phyloP scores from a whole-genome alignment of 2,329 filamentous ascomycete species.

The Rhynchosporium agropyri region DNA sequence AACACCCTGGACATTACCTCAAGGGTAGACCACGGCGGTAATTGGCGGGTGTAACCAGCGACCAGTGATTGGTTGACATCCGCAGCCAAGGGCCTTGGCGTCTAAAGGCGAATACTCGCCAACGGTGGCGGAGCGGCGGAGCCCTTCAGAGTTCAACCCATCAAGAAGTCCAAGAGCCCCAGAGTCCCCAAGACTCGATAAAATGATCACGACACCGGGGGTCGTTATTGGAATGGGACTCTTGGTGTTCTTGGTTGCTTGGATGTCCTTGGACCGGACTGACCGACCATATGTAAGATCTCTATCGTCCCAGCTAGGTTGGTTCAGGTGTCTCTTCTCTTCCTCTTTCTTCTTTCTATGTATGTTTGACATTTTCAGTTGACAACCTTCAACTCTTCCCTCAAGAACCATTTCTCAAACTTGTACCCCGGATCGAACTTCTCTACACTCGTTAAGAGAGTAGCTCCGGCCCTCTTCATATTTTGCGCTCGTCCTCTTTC shows the following conservation, averaged over 20 bases:
- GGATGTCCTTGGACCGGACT: neutral
- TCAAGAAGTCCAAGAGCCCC: slow-evolving; percentile 5
- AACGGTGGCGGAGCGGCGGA: slow-evolving; percentile 14
- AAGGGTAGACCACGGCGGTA: neutral
- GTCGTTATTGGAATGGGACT: neutral
- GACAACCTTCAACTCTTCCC: neutral
- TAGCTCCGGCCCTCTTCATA: slow-evolving; percentile 11
- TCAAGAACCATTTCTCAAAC: neutral
- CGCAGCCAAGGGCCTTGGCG: slow-evolving; percentile 16
- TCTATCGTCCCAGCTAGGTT: slow-evolving; percentile 1
- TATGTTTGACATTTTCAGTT: slow-evolving; percentile 3
- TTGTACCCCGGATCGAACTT: slow-evolving; percentile 13
- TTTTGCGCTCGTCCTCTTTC: neutral
- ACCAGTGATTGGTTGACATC: slow-evolving; percentile 9
- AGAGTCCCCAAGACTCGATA: slow-evolving; percentile 1
- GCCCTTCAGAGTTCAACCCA: neutral
- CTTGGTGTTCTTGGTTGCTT: slow-evolving; percentile 13
- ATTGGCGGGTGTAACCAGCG: slow-evolving; percentile 5
- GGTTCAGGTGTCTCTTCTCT: no score
- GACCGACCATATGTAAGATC: slow-evolving; percentile 9
- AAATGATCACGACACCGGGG: slow-evolving; percentile 12
- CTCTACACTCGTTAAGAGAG: slow-evolving; percentile 21
- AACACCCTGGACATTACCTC: no score
- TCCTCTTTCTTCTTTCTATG: neutral
- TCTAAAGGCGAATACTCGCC: slow-evolving; percentile 12